phyloP scores from a whole-genome alignment of 176 grass and related monocot genomes.

The Tillandsia leiboldiana region DNA sequence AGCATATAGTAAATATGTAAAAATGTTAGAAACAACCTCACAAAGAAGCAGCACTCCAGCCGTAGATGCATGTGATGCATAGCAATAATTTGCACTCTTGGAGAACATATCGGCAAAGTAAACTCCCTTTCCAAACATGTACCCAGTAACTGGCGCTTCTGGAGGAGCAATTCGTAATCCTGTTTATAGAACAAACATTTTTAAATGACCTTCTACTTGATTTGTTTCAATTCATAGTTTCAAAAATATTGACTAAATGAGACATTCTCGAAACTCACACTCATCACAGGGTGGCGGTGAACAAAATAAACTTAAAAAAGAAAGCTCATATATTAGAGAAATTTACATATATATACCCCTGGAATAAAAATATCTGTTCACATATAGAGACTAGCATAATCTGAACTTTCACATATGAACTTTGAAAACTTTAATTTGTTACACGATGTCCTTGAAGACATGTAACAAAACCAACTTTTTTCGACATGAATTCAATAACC shows the following conservation, averaged over 20 bases:
- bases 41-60: constrained; percentile 83
- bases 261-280: not conserved
- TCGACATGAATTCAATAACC: too few species aligned
- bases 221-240: not conserved
- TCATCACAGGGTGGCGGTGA: too few species aligned
- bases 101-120: constrained; percentile 99
- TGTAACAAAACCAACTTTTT: too few species aligned
- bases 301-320: too few species aligned
- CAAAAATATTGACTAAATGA: not conserved
- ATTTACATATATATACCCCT: too few species aligned
- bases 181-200: constrained; percentile 9
- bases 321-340: too few species aligned
- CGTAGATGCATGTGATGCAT: constrained; percentile 45
- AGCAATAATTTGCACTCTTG: constrained; percentile 98
- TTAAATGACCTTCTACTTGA: not conserved
- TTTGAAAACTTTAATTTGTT: too few species aligned
- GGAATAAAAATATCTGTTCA: too few species aligned
- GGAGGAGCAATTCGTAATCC: constrained; percentile 93
- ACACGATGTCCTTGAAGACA: too few species aligned
- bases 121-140: constrained; percentile 94
- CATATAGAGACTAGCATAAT: too few species aligned
- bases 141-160: constrained; percentile 83
- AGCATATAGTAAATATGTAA: not conserved
- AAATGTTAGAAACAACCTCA: constrained; percentile 38
- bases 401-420: too few species aligned